phyloP scores from a whole-genome alignment of 129 eudicot genomes.

The Cynara cardunculus region DNA sequence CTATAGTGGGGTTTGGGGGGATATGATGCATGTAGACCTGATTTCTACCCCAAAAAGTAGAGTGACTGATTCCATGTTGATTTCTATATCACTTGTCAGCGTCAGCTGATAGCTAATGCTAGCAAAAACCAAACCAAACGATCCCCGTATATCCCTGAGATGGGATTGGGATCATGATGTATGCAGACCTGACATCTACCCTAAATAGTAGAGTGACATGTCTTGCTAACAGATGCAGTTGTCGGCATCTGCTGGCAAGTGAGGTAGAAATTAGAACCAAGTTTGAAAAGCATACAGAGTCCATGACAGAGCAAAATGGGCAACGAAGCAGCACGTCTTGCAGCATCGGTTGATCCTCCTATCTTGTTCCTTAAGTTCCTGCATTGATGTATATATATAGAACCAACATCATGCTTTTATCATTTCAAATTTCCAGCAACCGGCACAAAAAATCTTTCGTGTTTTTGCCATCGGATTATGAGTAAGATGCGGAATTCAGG shows the following conservation, averaged over 20 bases:
- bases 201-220: not conserved
- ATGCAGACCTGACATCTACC: not conserved
- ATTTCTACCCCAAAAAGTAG: too few species aligned
- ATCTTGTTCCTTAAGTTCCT: slow-evolving; percentile 76
- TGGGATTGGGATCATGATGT: not conserved
- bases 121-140: not conserved
- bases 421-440: not conserved
- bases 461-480: not conserved
- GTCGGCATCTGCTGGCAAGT: not conserved
- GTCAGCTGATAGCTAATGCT: not conserved
- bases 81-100: not conserved
- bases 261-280: slow-evolving; percentile 1
- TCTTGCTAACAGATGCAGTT: not conserved
- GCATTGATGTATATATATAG: slow-evolving; percentile 10
- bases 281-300: slow-evolving; percentile 42
- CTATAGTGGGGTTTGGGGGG: not conserved
- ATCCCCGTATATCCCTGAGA: not conserved
- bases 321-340: slow-evolving; percentile 87
- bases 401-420: not conserved
- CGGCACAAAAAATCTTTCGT: not conserved
- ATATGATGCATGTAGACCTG: not conserved
- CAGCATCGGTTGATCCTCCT: slow-evolving; percentile 77
- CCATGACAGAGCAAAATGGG: slow-evolving; percentile 96
- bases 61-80: not conserved
- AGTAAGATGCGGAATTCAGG: not conserved